Percentiles rank a stretch among this genome's conserved stretches.
Evolutionary conservation across 1,284 basidiomycete species (phyloP).

Genomic region (Irpex rosettiformis): DNA sequence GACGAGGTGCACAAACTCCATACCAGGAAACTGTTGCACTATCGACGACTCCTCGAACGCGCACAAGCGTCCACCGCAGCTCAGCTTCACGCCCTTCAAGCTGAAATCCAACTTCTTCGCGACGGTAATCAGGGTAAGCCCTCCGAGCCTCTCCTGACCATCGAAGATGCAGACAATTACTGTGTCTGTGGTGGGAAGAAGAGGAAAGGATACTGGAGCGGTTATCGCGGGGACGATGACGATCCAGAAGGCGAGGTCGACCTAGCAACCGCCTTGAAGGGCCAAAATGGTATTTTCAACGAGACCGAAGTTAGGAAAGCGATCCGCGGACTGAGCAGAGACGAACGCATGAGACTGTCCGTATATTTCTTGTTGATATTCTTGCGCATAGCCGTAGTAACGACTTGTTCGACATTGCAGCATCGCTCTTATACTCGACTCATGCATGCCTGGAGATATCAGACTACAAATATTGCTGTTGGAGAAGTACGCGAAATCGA

Average conservation of each 20-base stretch:
- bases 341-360: constrained; percentile 69
- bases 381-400: constrained; percentile 4
- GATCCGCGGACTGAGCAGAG: constrained; percentile 55
- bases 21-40: constrained; percentile 61
- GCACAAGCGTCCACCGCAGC: constrained; percentile 72
- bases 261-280: constrained; percentile 46
- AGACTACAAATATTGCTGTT: constrained; percentile 74
- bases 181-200: constrained; percentile 62
- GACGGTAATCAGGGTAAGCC: constrained; percentile 30
- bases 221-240: constrained; percentile 42
- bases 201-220: constrained; percentile 60
- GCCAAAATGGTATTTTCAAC: constrained; percentile 55
- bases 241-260: constrained; percentile 39
- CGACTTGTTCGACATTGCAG: constrained; percentile 18
- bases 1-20: constrained; percentile 55
- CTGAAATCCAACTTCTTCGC: constrained; percentile 60
- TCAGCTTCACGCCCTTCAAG: constrained; percentile 76
- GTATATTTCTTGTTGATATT: constrained; percentile 28
- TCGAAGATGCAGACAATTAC: constrained; percentile 34
- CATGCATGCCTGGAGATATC: constrained; percentile 75
- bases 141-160: constrained; percentile 9
- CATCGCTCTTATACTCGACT: constrained; percentile 46
- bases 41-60: constrained; percentile 72
- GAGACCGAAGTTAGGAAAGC: constrained; percentile 66
- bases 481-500: constrained; percentile 76